Base-by-base conservation (phyloP, 192 early-diverging fungal species). In the Coemansia sp. region DNA sequence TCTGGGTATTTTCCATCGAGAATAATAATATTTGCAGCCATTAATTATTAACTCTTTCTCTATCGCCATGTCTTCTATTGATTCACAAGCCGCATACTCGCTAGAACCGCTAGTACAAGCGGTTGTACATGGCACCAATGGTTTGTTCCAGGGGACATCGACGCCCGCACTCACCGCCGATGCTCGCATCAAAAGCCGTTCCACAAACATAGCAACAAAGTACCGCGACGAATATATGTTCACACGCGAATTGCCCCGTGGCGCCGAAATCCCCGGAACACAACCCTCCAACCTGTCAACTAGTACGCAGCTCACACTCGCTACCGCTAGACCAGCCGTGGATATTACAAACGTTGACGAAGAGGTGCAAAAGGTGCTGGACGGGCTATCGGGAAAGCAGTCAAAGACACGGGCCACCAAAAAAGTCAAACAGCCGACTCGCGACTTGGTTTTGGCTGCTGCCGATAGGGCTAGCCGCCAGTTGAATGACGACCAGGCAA, bases 181-280 rank as follows among this genome's bases (percentile, higher is more conserved):
- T 3, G 40, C 53, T 8, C 43, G 36, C 38, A 2, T 38, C 0
- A 64, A 70, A 12, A 39, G 71, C 38, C 68, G 55, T 44, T 36
- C 47, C 2, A 7, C 43, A 50, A 67, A 62, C 33, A 16, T 84
- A 24, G 68, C 78, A 2, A 24, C 57, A 7, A 79, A 76, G 34
- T 84, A 76, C 41, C 73, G 82, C 2, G 82, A 75, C 36, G 82
- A 84, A 38, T 84, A 84, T 44, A 44, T 84, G 27, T 47, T 63
- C 22, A 73, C 82, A 9, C 82, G 71, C 60, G 55, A 65, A 5
- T 68, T 84, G 18, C 78, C 78, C 5, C 73, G 36, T 6, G 55
- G 58, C 4, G 33, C 75, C 24, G 75, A 72, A 36, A 52, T 41
- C 20, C 43, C 33, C 4, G 20, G 38, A 27, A 18, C 55, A 2